Percentiles rank a stretch among this genome's conserved stretches.
Conservation (phyloP, 306 rosid genomes). For the Sophora flavescens region DNA sequence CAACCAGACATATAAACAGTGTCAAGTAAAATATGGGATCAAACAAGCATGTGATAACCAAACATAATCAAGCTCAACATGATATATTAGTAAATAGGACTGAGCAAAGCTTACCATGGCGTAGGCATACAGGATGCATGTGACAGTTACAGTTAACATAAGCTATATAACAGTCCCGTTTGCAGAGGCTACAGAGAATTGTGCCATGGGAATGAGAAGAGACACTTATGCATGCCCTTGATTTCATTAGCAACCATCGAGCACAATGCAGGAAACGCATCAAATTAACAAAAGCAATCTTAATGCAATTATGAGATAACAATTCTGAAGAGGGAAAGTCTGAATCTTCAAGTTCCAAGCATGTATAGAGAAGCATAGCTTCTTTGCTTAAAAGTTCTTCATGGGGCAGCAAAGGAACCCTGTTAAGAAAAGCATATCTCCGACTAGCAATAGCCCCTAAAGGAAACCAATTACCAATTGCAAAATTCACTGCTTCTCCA, state of each 20-base stretch:
- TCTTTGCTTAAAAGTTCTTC: conserved; percentile 97
- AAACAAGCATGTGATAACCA: conserved; percentile 31
- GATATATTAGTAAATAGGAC: conserved; percentile 9
- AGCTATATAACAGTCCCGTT: conserved; percentile 86
- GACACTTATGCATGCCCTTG: conserved; percentile 61
- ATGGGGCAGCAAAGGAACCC: conserved; percentile 90
- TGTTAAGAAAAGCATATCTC: conserved; percentile 84
- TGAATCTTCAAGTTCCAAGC: conserved; percentile 78
- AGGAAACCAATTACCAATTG: conserved; percentile 95
- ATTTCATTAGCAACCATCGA: conserved; percentile 80
- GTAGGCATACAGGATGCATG: conserved; percentile 85
- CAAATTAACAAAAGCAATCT: conserved; percentile 74
- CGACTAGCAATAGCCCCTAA: conserved; percentile 90
- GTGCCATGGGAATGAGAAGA: conserved; percentile 71
- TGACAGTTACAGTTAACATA: conserved; percentile 80
- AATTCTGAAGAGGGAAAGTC: conserved; percentile 62
- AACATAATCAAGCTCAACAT: conserved; percentile 30
- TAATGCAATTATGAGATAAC: conserved; percentile 61
- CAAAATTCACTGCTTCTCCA: conserved; percentile 99
- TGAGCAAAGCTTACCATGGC: conserved; percentile 74
- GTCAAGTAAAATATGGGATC: conserved; percentile 19
- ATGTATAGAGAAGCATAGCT: conserved; percentile 74
- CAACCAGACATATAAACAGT: conserved; percentile 33
- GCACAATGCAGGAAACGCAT: conserved; percentile 92
- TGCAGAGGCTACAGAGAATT: conserved; percentile 89